Evolutionary conservation across 768 basidiomycete genomes (phyloP).

Genomic region (Botryobasidium botryosum): DNA sequence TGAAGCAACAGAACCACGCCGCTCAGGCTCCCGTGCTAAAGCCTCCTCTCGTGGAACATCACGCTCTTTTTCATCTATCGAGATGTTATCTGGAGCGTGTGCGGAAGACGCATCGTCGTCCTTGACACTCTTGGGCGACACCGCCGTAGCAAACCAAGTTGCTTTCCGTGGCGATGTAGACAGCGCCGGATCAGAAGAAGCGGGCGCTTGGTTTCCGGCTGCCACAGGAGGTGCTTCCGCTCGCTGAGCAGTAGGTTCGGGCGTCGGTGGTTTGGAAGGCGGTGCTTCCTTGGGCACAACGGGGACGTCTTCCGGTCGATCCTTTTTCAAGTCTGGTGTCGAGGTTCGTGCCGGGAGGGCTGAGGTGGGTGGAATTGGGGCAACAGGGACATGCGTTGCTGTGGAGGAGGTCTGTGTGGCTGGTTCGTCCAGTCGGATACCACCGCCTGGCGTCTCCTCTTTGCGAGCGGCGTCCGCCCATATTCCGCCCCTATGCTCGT

Average conservation of each 20-base stretch:
- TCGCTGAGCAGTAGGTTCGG: not conserved
- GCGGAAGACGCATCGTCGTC: no score
- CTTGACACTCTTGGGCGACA: no score
- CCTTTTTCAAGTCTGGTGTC: not conserved
- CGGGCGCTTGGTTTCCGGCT: not conserved
- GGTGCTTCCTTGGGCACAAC: not conserved
- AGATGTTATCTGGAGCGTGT: no score
- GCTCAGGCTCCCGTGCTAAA: no score
- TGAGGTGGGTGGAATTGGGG: not conserved
- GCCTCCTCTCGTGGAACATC: no score
- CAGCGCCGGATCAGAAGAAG: not conserved
- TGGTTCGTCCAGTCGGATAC: not conserved
- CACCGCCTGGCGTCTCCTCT: not conserved
- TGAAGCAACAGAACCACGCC: no score
- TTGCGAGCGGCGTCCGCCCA: slow-evolving; percentile 53
- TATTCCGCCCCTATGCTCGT: slow-evolving; percentile 67
- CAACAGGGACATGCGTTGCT: no score
- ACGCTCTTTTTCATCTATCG: no score
- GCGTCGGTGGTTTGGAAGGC: not conserved
- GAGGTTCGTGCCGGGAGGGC: not conserved
- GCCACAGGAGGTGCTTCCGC: not conserved
- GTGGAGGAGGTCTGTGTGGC: not conserved
- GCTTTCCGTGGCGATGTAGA: no score
- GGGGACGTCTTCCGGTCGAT: not conserved
- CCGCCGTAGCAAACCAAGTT: no score